A percentile compares a stretch with the other conserved stretches of the same genome.
phyloP scores from a whole-genome alignment of 202 grass and related monocot genomes.

The Zoysia matrella region DNA sequence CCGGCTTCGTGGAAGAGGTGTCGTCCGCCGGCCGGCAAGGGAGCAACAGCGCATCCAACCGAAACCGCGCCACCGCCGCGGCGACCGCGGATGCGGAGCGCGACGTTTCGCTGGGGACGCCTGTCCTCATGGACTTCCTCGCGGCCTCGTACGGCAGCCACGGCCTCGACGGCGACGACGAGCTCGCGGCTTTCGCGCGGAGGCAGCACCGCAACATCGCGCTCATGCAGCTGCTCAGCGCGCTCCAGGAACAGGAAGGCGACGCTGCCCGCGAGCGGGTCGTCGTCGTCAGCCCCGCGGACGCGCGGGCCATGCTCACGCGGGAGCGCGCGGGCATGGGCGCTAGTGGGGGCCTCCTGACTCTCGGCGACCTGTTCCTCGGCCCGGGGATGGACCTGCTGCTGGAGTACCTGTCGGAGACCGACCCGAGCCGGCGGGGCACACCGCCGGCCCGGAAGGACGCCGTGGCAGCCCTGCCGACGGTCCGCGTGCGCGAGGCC shows the following conservation, averaged over 20 bases:
- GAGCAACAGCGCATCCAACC: background rate
- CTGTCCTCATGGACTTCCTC: conserved; percentile 72
- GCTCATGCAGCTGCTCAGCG: conserved; percentile 55
- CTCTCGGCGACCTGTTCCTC: conserved; percentile 62
- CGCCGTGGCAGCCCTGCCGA: conserved; percentile 70
- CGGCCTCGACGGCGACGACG: background rate
- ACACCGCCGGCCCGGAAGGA: conserved; percentile 72
- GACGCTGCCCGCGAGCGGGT: conserved; percentile 37
- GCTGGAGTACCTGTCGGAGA: conserved; percentile 71
- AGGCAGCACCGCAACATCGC: conserved; percentile 49
- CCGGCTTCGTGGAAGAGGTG: conserved; percentile 86
- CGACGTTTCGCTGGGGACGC: conserved; percentile 54
- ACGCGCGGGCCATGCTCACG: conserved; percentile 47
- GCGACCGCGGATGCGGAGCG: conserved; percentile 24
- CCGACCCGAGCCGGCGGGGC: conserved; percentile 56
- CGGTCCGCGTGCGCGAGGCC: conserved; percentile 48
- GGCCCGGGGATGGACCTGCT: conserved; percentile 74
- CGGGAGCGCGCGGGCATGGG: background rate
- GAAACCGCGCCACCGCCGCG: conserved; percentile 2
- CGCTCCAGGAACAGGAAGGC: conserved; percentile 41
- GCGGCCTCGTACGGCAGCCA: conserved; percentile 42
- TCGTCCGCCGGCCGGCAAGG: background rate
- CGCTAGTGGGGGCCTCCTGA: conserved; percentile 43
- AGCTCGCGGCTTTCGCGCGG: conserved; percentile 21
- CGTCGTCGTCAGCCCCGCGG: conserved; percentile 40